A percentile compares a stretch with the other conserved stretches of the same genome.
phyloP scores from a whole-genome alignment of 768 basidiomycete species.

The Hemileccinum impolitum region DNA sequence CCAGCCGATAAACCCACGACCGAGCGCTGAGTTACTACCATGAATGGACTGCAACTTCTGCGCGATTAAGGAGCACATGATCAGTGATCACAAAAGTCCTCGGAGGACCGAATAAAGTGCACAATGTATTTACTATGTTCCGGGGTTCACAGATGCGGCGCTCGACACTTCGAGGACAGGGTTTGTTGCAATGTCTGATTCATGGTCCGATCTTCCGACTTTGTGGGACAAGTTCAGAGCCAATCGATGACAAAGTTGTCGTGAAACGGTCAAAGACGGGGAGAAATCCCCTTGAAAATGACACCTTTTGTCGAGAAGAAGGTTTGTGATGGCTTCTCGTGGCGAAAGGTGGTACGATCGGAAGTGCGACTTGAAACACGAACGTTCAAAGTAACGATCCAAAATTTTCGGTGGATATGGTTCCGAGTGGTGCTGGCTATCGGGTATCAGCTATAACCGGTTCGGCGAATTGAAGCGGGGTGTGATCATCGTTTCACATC shows the following conservation, averaged over 20 bases:
- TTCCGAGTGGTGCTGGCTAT: too few species aligned
- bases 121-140: too few species aligned
- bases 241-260: constrained; percentile 1
- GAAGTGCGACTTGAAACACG: neutral
- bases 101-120: too few species aligned
- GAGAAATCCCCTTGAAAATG: neutral
- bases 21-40: neutral
- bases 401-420: too few species aligned
- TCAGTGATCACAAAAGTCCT: neutral
- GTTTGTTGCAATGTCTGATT: neutral
- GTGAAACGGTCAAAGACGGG: constrained; percentile 4
- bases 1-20: neutral
- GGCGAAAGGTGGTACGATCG: neutral
- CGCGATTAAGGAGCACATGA: neutral
- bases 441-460: too few species aligned
- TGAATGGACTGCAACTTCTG: neutral
- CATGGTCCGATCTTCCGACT: neutral
- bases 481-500: neutral
- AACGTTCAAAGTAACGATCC: neutral
- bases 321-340: neutral
- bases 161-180: neutral
- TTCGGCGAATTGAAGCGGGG: too few species aligned
- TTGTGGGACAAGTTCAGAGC: constrained; percentile 1
- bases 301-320: neutral
- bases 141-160: neutral